phyloP scores from a whole-genome alignment of 495 filamentous ascomycete species.

The Xylaria telfairii region DNA sequence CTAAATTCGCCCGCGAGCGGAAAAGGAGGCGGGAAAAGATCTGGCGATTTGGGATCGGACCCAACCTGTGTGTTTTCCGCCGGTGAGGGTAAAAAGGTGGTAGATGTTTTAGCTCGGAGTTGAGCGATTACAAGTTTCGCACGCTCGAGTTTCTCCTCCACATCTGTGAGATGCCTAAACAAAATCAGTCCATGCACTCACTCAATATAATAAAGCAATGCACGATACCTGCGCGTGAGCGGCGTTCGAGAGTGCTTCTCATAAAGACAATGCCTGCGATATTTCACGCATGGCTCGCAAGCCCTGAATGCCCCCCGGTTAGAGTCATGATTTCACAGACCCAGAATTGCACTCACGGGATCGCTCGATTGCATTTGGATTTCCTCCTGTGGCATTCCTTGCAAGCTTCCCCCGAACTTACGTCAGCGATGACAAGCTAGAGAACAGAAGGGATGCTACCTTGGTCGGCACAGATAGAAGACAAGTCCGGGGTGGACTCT shows the following conservation, averaged over 20 bases:
- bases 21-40: not conserved
- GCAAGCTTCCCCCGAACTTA: conserved; percentile 19
- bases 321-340: not conserved
- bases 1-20: not conserved
- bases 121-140: conserved; percentile 25
- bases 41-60: not conserved
- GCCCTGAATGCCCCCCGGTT: not conserved
- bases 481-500: not conserved
- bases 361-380: conserved; percentile 22
- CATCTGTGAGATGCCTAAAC: conserved; percentile 28
- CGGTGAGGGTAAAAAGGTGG: not conserved
- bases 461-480: conserved; percentile 1
- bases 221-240: conserved; percentile 28
- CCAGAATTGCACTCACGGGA: not conserved
- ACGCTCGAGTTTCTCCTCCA: conserved; percentile 28
- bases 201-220: conserved; percentile 13
- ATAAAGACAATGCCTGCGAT: conserved; percentile 38
- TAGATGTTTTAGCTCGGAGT: conserved; percentile 11
- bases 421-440: conserved; percentile 1
- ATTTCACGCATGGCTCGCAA: conserved; percentile 26
- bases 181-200: not conserved
- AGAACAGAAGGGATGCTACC: not conserved
- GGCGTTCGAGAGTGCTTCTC: conserved; percentile 35
- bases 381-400: conserved; percentile 28
- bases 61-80: not conserved